Base-by-base conservation (phyloP, 352 stramenopile species). In the Poterioochromonas sp. region DNA sequence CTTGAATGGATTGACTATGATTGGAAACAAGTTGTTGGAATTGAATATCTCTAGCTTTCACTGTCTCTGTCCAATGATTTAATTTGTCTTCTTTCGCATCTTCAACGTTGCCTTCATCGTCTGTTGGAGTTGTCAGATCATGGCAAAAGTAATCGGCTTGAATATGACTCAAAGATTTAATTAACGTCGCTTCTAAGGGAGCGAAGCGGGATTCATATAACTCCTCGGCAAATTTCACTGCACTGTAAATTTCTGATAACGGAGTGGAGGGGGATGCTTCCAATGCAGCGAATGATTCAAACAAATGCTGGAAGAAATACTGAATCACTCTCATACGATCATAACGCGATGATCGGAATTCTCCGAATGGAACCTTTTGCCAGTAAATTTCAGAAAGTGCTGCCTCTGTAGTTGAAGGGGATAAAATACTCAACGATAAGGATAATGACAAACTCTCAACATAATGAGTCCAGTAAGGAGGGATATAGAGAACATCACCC, bases 401-500 rank as follows among this genome's bases (percentile, higher is more conserved):
- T 29, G 54, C 49, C n/a, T 77, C 70, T 60, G 37, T 26, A 29
- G 3, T 8, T 26, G 70, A 62, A 39, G 70, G 70, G 8, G 49
- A 41, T 3, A 63, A 18, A 5, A 77, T 43, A 26, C 3, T 34
- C 32, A 77, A 35, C n/a, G 49, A 69, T 26, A 77, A 63, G 20
- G 15, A 41, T 34, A 77, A 29, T 44, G 49, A 40, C 8, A 77
- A 5, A 41, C 32, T 47, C 37, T 77, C 70, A 39, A 77, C 70
- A 15, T 29, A 11, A 29, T 77, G 70, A 26, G 5, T 11, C 70
- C 70, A 77, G 43, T 62, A 77, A 39, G 70, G 70, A 18, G 70
- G 70, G 11, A 77, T 77, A 40, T 77, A 77, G 2, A 77, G n/a
- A n/a, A 63, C n/a, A 77, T 77, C 70, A 41, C 70, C 70, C 3